Evolutionary conservation across 2,329 filamentous ascomycete species (phyloP).

Genomic region (Talaromyces sp.): DNA sequence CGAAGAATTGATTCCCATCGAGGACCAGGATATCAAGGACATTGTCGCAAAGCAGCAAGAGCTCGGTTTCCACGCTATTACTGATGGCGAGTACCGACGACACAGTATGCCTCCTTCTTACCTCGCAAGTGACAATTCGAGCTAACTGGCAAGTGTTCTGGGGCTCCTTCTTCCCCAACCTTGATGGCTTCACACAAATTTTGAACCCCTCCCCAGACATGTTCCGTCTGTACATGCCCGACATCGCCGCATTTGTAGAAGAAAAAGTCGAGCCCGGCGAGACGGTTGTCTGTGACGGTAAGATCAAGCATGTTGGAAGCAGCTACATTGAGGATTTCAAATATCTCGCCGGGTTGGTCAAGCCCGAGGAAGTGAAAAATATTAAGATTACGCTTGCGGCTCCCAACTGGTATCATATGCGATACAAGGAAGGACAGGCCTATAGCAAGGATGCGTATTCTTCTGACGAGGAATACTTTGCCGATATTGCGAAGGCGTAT

Average conservation of each 20-base stretch:
- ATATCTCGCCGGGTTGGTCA: conserved; percentile 57
- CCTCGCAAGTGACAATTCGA: too few relatives aligned
- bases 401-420: conserved; percentile 67
- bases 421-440: conserved; percentile 55
- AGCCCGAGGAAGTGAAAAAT: conserved; percentile 60
- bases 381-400: conserved; percentile 67
- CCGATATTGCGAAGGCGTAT: conserved; percentile 63
- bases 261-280: conserved; percentile 55
- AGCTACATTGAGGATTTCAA: conserved; percentile 59
- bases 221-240: conserved; percentile 59
- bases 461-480: conserved; percentile 61
- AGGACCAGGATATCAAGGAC: conserved; percentile 63
- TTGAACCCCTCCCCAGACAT: conserved; percentile 48
- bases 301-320: conserved; percentile 57
- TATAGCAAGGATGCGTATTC: conserved; percentile 57
- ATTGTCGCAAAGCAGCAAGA: conserved; percentile 64
- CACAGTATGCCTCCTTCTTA: conserved; percentile 35
- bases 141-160: conserved; percentile 48
- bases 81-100: conserved; percentile 65
- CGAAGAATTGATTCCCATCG: conserved; percentile 58
- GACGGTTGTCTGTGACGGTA: conserved; percentile 56
- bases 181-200: conserved; percentile 56
- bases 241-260: conserved; percentile 61
- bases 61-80: conserved; percentile 61
- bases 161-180: conserved; percentile 55